Evolutionary conservation across 768 basidiomycete genomes (phyloP), one percentile per base, ranked within the genome.

Genomic region (Hygrophoropsis aurantiaca): DNA sequence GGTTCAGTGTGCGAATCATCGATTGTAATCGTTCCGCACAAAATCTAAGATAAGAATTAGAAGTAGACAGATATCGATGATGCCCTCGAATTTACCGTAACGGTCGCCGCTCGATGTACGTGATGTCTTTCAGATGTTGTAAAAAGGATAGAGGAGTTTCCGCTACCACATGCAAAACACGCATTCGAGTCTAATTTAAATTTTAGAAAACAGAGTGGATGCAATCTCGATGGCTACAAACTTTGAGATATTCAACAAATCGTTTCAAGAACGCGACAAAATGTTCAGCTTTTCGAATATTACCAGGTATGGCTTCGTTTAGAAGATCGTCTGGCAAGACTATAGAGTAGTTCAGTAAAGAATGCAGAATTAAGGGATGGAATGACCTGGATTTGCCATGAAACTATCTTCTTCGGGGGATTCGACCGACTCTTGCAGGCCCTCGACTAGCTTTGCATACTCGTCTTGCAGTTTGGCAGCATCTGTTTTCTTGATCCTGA

Each of bases 211-310:
- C 16, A 21, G 19, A 40, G 35, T 30, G 16, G 16, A 18, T 40
- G 15, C 38, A 26, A 27, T 19, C 15, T 6, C 5, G 27, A 18
- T 27, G 32, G 38, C 26, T 42, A 3, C n/a, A 18, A 42, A 93
- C 95, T 80, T 98, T 99, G 43, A 99, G 79, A 67, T 99, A 99
- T 70, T 99, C 97, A 20, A 99, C 93, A 60, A 99, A 97, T 44
- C 97, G 84, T 67, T 95, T 97, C 51, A 99, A 69, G 71, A 99
- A 99, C 0, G 97, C 95, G 13, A 97, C 92, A 58, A 99, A 99
- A 69, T 99, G 97, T 61, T 99, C 97, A 0, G 97, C 97, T 66
- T 98, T 97, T 38, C 97, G 80, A 50, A 99, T 99, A 59, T 99
- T 99, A 10, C 97, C 97, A 25, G 97, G 97, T 40, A 99, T 80